A percentile compares a stretch with the other conserved stretches of the same genome.
These are phyloP conservation scores for Spergularia marina DNA, from an alignment of 148 eudicot genomes.

Conservation along the genomic window DNA sequence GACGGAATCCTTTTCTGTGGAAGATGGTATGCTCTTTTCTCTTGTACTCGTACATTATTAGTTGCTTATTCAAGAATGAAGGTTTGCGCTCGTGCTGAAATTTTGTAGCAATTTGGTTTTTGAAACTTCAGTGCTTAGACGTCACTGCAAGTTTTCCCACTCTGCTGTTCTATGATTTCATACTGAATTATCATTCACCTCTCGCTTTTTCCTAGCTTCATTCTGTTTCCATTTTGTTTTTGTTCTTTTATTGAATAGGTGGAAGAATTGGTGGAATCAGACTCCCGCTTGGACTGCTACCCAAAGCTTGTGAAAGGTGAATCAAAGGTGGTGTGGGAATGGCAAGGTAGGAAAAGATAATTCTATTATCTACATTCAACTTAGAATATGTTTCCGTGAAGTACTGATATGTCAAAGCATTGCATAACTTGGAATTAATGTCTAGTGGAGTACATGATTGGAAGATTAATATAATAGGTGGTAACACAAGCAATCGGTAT, in stretches of 20 bases:
- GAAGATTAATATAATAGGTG: background rate
- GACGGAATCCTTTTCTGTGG: conserved; percentile 74
- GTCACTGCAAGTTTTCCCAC: background rate
- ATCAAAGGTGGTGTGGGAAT: conserved; percentile 96
- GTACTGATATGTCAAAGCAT: background rate
- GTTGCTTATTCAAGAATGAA: background rate
- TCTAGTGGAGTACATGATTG: background rate
- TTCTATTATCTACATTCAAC: background rate
- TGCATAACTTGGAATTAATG: background rate
- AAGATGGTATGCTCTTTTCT: conserved; percentile 53
- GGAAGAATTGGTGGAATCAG: conserved; percentile 78
- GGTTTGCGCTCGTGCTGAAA: background rate
- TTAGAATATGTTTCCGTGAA: background rate
- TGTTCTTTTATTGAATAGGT: conserved; percentile 41
- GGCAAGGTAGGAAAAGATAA: conserved; percentile 71
- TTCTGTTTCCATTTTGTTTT: background rate
- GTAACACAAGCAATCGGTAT: background rate
- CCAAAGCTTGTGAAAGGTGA: conserved; percentile 95
- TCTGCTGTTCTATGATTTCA: background rate
- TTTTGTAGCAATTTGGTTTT: background rate
- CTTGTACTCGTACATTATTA: too few relatives aligned
- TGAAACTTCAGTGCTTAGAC: background rate
- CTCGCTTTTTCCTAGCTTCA: background rate
- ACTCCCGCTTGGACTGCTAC: conserved; percentile 83
- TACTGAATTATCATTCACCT: background rate